These are phyloP conservation scores for Globisporangium iwayamae DNA, from an alignment of 352 stramenopile genomes.

Conservation along the genomic window DNA sequence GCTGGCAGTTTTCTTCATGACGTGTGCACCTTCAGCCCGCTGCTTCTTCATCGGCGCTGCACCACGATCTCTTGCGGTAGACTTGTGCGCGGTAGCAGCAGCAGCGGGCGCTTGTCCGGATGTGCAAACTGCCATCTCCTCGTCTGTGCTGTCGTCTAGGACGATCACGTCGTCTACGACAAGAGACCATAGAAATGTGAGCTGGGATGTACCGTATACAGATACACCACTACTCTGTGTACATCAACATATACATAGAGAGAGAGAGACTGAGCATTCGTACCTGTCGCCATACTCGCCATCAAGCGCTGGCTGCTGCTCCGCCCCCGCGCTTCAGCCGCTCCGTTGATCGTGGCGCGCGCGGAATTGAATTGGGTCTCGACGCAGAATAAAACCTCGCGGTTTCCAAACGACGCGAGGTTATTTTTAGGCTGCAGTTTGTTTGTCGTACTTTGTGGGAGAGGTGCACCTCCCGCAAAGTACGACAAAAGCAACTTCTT, in stretches of 20 bases:
- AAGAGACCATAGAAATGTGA: background rate
- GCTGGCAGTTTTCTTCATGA: background rate
- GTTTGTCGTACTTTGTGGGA: background rate
- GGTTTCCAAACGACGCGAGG: slow-evolving; percentile 3
- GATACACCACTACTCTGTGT: background rate
- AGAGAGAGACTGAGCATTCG: background rate
- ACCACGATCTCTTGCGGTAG: background rate
- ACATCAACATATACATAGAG: background rate
- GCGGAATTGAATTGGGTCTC: background rate
- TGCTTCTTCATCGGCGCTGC: slow-evolving; percentile 13
- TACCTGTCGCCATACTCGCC: slow-evolving; percentile 3
- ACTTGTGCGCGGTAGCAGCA: background rate
- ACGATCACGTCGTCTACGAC: slow-evolving; percentile 32
- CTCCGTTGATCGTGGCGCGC: slow-evolving; percentile 6
- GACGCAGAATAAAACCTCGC: background rate
- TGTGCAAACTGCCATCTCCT: slow-evolving; percentile 15
- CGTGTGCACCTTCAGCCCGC: background rate
- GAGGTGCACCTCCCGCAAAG: too few species aligned
- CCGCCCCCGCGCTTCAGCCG: slow-evolving; percentile 1
- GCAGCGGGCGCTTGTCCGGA: background rate
- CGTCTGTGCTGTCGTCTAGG: slow-evolving; percentile 49
- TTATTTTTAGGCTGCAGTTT: background rate
- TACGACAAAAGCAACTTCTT: too few species aligned
- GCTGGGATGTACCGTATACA: background rate
- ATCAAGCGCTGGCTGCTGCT: too few species aligned